Base-by-base conservation (phyloP, 371 early-diverging fungal species). In the Phascolomyces articulosus region DNA sequence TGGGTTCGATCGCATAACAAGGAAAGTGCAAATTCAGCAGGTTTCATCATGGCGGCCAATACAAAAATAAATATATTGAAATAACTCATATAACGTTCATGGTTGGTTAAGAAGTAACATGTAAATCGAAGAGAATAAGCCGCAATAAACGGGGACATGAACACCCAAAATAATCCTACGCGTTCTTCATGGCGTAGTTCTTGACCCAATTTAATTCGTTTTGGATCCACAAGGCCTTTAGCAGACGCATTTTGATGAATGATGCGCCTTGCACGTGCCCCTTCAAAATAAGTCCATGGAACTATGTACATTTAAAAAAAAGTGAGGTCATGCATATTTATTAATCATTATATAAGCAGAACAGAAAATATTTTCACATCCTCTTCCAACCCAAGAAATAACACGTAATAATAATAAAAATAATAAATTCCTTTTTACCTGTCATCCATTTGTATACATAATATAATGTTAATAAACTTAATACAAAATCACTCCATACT, bases 51-150 rank as follows among this genome's bases (percentile, higher is more conserved):
- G 1, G 88, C 87, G 16, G 85, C 87, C 41, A 89, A 66, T 26
- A 87, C 77, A 62, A 87, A 89, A 9, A 89, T 76, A 20, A 78
- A 69, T 40, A 87, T 77, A 64, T 89, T 87, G 53, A 87, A 80
- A 29, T 84, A 76, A 18, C 84, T 83, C 28, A 87, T 73, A 48
- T 86, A 89, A 40, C 80, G 70, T 34, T 87, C 87, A 47, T 80
- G 77, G 8, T 82, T 82, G n/a, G 80, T 79, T 44, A 89, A 68
- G 38, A 84, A 82, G 16, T 76, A 72, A 56, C 82, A 79, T 64
- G 83, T 84, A 54, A 80, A 82, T 23, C 78, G 85, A 16, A 89
- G 71, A 4, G 81, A 75, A 58, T 83, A 86, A 23, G 87, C 89
- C 28, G 85, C 89, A 38, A 89, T 62, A 47, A 79, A 75, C n/a